These are phyloP conservation scores for Thuidium tamariscinum DNA, from an alignment of 225 moss, liverwort and hornwort species.

Conservation along the genomic window DNA sequence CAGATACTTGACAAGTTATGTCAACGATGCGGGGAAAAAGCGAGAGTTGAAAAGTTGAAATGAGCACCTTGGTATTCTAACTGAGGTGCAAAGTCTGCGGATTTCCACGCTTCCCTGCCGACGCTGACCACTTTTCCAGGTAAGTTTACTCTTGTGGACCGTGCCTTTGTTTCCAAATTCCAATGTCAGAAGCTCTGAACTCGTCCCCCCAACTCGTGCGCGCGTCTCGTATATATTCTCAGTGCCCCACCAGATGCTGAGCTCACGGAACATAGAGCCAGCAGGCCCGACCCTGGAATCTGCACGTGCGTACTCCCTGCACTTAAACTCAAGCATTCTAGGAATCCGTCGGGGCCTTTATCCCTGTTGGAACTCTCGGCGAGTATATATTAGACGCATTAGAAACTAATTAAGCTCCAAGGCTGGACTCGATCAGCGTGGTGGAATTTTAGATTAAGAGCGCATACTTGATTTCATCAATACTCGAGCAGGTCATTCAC, in stretches of 20 bases:
- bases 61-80: not conserved
- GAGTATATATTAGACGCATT: not conserved
- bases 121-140: not conserved
- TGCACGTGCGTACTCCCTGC: not conserved
- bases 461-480: not conserved
- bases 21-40: not conserved
- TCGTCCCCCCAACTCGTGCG: not conserved
- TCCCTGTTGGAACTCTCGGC: too few relatives aligned
- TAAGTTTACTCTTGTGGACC: not conserved
- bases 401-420: not conserved
- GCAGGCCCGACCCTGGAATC: not conserved
- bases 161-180: not conserved
- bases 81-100: not conserved
- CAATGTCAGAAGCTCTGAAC: not conserved
- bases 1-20: not conserved
- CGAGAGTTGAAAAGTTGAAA: not conserved
- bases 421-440: not conserved
- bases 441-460: not conserved
- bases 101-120: not conserved
- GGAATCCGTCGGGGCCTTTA: too few relatives aligned
- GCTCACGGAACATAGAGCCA: not conserved
- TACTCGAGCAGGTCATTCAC: not conserved
- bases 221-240: not conserved
- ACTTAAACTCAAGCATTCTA: not conserved
- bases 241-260: too few relatives aligned